These are phyloP conservation scores for Fraxinus latifolia DNA, from an alignment of 305 asterid genomes.

Conservation along the genomic window DNA sequence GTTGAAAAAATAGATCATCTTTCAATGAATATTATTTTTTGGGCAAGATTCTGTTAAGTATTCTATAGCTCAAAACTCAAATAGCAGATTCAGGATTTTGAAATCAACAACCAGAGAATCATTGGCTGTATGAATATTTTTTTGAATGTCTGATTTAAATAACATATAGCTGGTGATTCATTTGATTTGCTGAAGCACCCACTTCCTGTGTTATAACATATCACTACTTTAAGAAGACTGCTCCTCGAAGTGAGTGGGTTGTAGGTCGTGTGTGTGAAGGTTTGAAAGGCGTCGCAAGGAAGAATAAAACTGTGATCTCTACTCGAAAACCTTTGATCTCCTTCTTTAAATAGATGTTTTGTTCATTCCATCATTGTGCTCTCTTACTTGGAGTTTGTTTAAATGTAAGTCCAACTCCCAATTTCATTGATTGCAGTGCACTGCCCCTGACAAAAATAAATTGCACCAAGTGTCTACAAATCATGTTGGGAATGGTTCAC, in stretches of 20 bases:
- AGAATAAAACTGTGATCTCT: not conserved
- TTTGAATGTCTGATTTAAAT: not conserved
- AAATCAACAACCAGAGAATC: not conserved
- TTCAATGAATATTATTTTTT: not conserved
- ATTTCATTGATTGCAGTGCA: slow-evolving; percentile 40
- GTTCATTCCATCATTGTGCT: not conserved
- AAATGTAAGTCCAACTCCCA: slow-evolving; percentile 20
- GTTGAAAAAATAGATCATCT: not conserved
- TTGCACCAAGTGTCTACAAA: slow-evolving; percentile 31
- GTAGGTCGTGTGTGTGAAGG: not conserved
- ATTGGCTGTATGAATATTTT: slow-evolving; percentile 1
- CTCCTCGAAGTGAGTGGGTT: not conserved
- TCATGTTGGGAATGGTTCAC: slow-evolving; percentile 44
- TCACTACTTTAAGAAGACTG: not conserved
- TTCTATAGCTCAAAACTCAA: not conserved
- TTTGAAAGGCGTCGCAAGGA: not conserved
- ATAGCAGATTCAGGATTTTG: not conserved
- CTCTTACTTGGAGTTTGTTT: not conserved
- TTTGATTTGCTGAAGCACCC: slow-evolving; percentile 11
- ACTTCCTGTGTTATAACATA: slow-evolving; percentile 1
- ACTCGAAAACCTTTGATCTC: not conserved
- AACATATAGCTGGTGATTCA: not conserved
- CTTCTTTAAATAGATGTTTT: not conserved
- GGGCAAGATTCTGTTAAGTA: not conserved
- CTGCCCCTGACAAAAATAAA: slow-evolving; percentile 43